These are phyloP conservation scores for Candida adriatica DNA, from an alignment of 805 yeast genomes.

Conservation along the genomic window DNA sequence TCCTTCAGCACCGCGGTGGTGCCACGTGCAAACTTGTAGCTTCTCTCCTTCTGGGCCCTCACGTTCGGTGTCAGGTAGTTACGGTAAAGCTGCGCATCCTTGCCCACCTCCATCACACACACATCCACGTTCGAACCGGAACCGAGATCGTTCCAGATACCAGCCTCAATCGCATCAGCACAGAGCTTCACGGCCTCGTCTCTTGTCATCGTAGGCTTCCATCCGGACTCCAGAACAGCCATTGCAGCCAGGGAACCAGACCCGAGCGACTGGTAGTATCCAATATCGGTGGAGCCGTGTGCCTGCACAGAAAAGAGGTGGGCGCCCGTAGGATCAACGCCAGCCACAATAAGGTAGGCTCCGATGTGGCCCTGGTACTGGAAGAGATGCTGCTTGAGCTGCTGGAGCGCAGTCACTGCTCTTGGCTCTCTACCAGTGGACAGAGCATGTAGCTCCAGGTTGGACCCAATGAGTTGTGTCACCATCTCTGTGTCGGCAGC, in stretches of 20 bases:
- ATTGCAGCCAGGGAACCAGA: slow-evolving; percentile 98
- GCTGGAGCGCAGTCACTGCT: slow-evolving; percentile 86
- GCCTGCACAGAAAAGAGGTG: slow-evolving; percentile 92
- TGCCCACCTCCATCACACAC: slow-evolving; percentile 92
- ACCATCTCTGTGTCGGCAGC: slow-evolving; percentile 99
- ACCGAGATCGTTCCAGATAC: slow-evolving; percentile 98
- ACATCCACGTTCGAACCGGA: slow-evolving; percentile 97
- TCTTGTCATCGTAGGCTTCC: slow-evolving; percentile 70
- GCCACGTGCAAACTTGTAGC: slow-evolving; percentile 84
- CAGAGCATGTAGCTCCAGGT: slow-evolving; percentile 83
- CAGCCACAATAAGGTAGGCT: slow-evolving; percentile 97
- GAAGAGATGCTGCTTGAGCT: slow-evolving; percentile 92
- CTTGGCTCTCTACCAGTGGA: slow-evolving; percentile 83
- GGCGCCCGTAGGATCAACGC: slow-evolving; percentile 94
- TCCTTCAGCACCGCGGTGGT: slow-evolving; percentile 84
- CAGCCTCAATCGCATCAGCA: slow-evolving; percentile 90
- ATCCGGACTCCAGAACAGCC: slow-evolving; percentile 89
- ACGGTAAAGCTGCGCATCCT: slow-evolving; percentile 79
- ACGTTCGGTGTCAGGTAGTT: slow-evolving; percentile 89
- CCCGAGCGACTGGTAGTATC: slow-evolving; percentile 87
- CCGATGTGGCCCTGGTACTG: slow-evolving; percentile 97
- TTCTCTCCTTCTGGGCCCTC: slow-evolving; percentile 72
- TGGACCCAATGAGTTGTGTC: slow-evolving; percentile 86
- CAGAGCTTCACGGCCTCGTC: slow-evolving; percentile 92
- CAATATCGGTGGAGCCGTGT: slow-evolving; percentile 96